phyloP scores from a whole-genome alignment of 306 rosid species.

The Canavalia gladiata region DNA sequence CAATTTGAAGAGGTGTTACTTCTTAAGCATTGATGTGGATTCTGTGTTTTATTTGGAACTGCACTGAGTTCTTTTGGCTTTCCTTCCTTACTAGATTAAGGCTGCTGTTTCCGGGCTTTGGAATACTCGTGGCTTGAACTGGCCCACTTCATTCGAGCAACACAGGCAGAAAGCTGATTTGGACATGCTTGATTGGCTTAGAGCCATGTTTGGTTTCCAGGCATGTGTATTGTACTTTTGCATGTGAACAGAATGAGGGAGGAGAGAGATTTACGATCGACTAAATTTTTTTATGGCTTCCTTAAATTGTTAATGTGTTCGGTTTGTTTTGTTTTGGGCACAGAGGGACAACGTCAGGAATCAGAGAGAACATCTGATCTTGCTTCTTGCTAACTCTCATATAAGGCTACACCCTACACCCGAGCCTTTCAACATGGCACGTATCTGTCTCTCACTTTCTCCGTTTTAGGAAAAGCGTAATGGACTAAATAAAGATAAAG shows the following conservation, averaged over 20 bases:
- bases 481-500: conserved; percentile 34
- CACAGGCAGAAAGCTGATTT: conserved; percentile 77
- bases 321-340: conserved; percentile 49
- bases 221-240: conserved; percentile 49
- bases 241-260: conserved; percentile 12
- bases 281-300: conserved; percentile 37
- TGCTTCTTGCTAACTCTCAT: conserved; percentile 89
- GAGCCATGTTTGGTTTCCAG: conserved; percentile 99
- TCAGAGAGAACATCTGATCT: conserved; percentile 92
- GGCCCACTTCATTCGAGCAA: conserved; percentile 88
- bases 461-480: conserved; percentile 3
- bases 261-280: conserved; percentile 15
- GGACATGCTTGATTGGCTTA: conserved; percentile 96
- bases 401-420: conserved; percentile 92
- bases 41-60: conserved; percentile 40
- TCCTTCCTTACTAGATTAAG: conserved; percentile 68
- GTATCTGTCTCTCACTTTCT: conserved; percentile 41
- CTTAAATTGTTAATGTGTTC: conserved; percentile 43
- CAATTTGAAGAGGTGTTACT: conserved; percentile 89
- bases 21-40: conserved; percentile 11
- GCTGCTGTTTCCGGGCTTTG: conserved; percentile 88
- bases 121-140: conserved; percentile 86
- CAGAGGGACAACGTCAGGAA: conserved; percentile 95
- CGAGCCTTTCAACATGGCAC: conserved; percentile 92
- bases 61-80: conserved; percentile 47